Conservation (phyloP, 495 filamentous ascomycete genomes). For the Neurospora intermedia region DNA sequence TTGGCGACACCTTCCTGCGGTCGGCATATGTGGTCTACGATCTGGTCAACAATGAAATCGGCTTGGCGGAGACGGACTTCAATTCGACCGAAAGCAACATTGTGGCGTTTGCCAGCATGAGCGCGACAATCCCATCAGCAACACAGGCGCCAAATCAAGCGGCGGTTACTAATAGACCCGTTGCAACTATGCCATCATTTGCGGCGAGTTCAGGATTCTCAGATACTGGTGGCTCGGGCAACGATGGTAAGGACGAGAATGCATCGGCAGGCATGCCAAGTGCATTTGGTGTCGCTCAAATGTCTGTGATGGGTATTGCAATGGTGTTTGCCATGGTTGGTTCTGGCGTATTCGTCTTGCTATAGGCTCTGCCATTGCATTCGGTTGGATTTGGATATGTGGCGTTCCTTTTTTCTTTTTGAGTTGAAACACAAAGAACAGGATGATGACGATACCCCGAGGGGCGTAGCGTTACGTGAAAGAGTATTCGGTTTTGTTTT, state of each 20-base stretch:
- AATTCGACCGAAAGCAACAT: constrained; percentile 54
- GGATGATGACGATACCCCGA: background rate
- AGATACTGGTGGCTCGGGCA: constrained; percentile 3
- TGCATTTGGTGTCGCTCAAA: constrained; percentile 22
- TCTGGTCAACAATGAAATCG: constrained; percentile 78
- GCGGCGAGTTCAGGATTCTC: constrained; percentile 30
- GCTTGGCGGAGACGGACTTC: constrained; percentile 76
- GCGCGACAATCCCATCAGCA: constrained; percentile 41
- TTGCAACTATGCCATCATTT: constrained; percentile 24
- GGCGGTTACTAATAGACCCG: constrained; percentile 19
- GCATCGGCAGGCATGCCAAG: constrained; percentile 19
- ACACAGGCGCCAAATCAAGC: constrained; percentile 33
- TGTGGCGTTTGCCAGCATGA: constrained; percentile 38
- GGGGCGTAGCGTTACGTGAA: background rate
- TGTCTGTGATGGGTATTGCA: constrained; percentile 25
- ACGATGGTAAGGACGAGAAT: constrained; percentile 11
- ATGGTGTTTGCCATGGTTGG: constrained; percentile 30
- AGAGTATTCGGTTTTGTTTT: background rate
- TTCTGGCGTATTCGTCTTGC: constrained; percentile 29
- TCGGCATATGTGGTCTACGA: constrained; percentile 95
- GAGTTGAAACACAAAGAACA: background rate
- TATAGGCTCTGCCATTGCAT: constrained; percentile 1
- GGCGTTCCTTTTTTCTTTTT: background rate
- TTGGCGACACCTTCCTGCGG: constrained; percentile 94
- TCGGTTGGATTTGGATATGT: background rate